Evolutionary conservation across 2,329 filamentous ascomycete species (phyloP), one percentile per base, ranked within the genome.

Genomic region (Fusarium decemcellulare): DNA sequence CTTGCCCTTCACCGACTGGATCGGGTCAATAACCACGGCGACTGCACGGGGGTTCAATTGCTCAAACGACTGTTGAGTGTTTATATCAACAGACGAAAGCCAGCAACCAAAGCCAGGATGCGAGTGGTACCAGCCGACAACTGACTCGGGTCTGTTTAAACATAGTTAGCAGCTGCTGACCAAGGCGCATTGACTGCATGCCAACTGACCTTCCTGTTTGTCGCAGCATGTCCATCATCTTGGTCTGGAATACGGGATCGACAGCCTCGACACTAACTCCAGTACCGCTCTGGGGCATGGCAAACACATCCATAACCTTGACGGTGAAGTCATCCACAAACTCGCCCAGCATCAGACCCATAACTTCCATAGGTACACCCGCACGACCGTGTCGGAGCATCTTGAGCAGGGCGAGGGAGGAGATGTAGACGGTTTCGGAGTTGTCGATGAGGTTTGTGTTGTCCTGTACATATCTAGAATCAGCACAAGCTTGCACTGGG

Each of bases 151-250:
- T 80, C 95, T 97, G 73, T 57, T 36, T 18, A 39, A 23, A 34
- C 12, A 32, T 15, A 44, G 50, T 73, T 68, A 76, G 68, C 48
- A 18, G 32, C 10, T 32, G 42, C 47, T 18, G 61, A 72, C 32
- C 16, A 40, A 51, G 53, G 50, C 32, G 27, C 30, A 30, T 48
- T 10, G 2, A 43, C 8, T n/a, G 5, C 29, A 18, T 4, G 15
- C 63, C 23, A 40, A 68, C 88, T 76, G 85, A 97, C 94, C 96
- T 89, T 83, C 96, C 96, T 62, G 96, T 99, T 86, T 99, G 96
- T 77, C 93, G 89, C 80, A 99, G 86, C 96, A 99, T 98, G 80
- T 99, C 96, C 96, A 99, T 99, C 96, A 99, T 99, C 88, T 98
- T 99, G 77, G 94, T 98, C 85, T 99, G 96, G 82, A 99, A 99